Evolutionary conservation across 352 stramenopile species (phyloP).

Genomic region (Globisporangium cederbergense): DNA sequence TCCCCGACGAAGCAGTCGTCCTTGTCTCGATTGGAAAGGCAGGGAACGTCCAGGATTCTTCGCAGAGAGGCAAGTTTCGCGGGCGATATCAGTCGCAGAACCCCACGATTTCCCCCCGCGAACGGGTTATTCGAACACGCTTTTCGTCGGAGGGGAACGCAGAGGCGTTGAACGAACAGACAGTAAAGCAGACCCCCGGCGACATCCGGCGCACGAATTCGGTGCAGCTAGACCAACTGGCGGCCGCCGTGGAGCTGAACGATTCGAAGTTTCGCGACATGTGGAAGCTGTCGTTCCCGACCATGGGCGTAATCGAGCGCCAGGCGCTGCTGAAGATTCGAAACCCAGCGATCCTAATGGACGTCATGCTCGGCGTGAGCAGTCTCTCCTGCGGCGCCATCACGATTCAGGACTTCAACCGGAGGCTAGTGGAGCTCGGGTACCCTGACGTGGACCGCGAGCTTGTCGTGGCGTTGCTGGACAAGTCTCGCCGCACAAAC

Average conservation of each 20-base stretch:
- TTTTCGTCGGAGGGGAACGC: constrained; percentile 56
- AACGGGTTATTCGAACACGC: constrained; percentile 40
- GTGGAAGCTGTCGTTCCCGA: constrained; percentile 76
- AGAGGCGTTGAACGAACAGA: constrained; percentile 30
- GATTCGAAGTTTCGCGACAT: constrained; percentile 65
- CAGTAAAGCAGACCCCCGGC: constrained; percentile 13
- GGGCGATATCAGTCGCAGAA: constrained; percentile 16
- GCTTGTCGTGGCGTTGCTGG: constrained; percentile 51
- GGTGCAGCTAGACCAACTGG: constrained; percentile 42
- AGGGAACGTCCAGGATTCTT: constrained; percentile 70
- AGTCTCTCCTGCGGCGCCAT: constrained; percentile 61
- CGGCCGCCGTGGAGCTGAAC: constrained; percentile 21
- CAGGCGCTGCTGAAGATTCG: constrained; percentile 57
- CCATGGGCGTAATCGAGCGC: constrained; percentile 62
- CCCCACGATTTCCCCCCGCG: constrained; percentile 26
- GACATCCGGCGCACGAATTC: constrained; percentile 39
- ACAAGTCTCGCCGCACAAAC: constrained; percentile 36
- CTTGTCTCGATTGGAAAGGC: constrained; percentile 77
- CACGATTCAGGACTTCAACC: constrained; percentile 54
- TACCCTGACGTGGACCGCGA: constrained; percentile 56
- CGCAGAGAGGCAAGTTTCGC: constrained; percentile 21
- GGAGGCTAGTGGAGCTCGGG: constrained; percentile 53
- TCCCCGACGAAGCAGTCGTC: constrained; percentile 64
- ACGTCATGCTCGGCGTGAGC: constrained; percentile 81
- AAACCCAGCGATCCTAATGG: constrained; percentile 60